A percentile compares a stretch with the other conserved stretches of the same genome.
These are phyloP conservation scores for Musa beccarii DNA, from an alignment of 176 grass and related monocot genomes.

Conservation along the genomic window DNA sequence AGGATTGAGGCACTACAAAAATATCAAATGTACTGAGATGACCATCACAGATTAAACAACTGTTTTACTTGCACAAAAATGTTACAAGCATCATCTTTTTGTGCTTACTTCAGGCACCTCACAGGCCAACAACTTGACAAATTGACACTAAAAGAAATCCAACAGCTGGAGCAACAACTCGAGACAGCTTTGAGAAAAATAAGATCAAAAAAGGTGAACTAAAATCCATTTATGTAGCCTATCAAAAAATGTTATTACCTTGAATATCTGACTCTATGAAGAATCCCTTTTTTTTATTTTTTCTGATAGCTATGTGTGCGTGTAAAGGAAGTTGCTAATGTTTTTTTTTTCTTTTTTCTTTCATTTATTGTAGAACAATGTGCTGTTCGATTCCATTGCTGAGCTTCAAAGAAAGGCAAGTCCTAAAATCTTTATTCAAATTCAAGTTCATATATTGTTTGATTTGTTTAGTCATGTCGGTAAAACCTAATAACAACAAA, in stretches of 20 bases:
- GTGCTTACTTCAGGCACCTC: background rate
- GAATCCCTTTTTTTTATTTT: too few species aligned
- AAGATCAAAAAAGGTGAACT: slow-evolving; percentile 1
- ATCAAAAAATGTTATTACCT: background rate
- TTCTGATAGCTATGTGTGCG: background rate
- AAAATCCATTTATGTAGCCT: background rate
- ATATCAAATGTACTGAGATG: background rate
- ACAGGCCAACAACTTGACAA: background rate
- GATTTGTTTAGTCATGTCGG: too few species aligned
- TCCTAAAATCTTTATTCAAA: background rate
- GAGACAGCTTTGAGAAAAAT: slow-evolving; percentile 9
- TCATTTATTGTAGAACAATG: slow-evolving; percentile 32
- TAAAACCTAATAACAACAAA: too few species aligned
- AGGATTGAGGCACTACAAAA: slow-evolving; percentile 9
- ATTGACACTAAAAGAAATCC: background rate
- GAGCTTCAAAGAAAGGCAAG: slow-evolving; percentile 78
- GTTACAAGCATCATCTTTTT: background rate
- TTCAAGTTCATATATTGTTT: background rate
- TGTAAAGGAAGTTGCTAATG: background rate
- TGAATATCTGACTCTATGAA: too few species aligned
- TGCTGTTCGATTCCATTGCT: slow-evolving; percentile 53
- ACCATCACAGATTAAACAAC: background rate
- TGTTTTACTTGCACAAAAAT: background rate
- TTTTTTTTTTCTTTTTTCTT: background rate
- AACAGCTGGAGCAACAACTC: slow-evolving; percentile 8